phyloP scores from a whole-genome alignment of 495 filamentous ascomycete genomes.

The Talaromyces adpressus region DNA sequence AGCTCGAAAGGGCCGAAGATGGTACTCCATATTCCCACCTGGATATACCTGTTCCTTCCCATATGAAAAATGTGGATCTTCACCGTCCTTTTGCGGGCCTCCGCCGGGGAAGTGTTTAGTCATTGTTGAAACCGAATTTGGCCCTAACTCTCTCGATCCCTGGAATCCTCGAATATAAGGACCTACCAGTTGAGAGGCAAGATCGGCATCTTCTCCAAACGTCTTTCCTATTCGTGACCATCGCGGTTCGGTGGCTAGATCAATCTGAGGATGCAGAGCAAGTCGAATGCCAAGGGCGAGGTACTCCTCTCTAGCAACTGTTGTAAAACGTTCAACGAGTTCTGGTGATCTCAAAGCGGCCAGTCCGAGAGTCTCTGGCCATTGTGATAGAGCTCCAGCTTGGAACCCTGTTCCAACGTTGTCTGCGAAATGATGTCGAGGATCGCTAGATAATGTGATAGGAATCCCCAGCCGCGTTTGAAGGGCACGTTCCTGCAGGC shows the following conservation, averaged over 20 bases:
- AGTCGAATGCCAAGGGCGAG: not conserved
- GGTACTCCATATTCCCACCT: not conserved
- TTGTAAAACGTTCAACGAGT: not conserved
- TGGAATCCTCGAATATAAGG: not conserved
- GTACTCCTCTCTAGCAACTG: not conserved
- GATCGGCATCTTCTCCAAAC: conserved; percentile 23
- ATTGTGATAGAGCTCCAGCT: not conserved
- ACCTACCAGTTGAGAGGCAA: conserved; percentile 13
- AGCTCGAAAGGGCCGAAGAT: not conserved
- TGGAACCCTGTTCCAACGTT: not conserved
- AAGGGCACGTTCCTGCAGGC: not conserved
- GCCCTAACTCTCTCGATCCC: not conserved
- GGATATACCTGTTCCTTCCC: not conserved
- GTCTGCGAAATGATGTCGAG: not conserved
- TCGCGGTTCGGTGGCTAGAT: conserved; percentile 27
- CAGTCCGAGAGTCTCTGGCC: not conserved
- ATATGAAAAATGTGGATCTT: not conserved
- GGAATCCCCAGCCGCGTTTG: not conserved
- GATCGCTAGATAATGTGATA: not conserved
- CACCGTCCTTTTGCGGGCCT: not conserved
- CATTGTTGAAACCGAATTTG: not conserved
- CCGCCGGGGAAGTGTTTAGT: not conserved
- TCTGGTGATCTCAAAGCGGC: not conserved
- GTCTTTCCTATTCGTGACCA: conserved; percentile 22
- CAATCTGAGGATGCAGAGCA: conserved; percentile 29